These are phyloP conservation scores for Pythium insidiosum DNA, from an alignment of 352 stramenopile species.

Conservation along the genomic window DNA sequence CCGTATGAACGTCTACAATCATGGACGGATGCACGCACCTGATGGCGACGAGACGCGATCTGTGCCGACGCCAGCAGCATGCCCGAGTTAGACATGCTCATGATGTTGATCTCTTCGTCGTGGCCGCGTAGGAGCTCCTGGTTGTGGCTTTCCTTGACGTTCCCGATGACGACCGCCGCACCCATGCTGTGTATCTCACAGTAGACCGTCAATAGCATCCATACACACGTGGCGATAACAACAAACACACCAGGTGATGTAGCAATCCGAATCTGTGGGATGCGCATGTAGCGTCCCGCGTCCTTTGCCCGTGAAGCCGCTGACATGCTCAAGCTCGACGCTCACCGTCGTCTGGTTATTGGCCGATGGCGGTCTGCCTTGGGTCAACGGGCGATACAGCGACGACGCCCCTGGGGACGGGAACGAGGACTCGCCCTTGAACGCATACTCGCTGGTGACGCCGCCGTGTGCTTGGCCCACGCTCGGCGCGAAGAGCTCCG, in stretches of 20 bases:
- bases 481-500: conserved; percentile 48
- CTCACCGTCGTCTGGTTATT: too few relatives aligned
- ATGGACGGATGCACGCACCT: conserved; percentile 5
- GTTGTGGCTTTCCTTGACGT: conserved; percentile 21
- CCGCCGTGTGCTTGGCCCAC: conserved; percentile 3
- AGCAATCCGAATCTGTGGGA: conserved; percentile 22
- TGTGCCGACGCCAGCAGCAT: conserved; percentile 22
- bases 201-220: neutral
- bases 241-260: conserved; percentile 18
- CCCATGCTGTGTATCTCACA: conserved; percentile 18
- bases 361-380: too few relatives aligned
- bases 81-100: conserved; percentile 21
- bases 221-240: too few relatives aligned
- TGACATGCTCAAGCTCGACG: conserved; percentile 69
- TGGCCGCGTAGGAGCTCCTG: conserved; percentile 30
- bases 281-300: conserved; percentile 24
- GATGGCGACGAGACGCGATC: conserved; percentile 14
- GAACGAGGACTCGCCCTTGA: too few relatives aligned
- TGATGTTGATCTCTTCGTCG: conserved; percentile 29
- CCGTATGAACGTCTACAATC: too few relatives aligned
- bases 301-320: conserved; percentile 24
- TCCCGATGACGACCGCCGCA: conserved; percentile 21
- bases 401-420: neutral
- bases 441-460: too few relatives aligned
- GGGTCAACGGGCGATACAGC: neutral